Evolutionary conservation across 768 basidiomycete species (phyloP).

Genomic region (Tricholoma hemisulphureum): DNA sequence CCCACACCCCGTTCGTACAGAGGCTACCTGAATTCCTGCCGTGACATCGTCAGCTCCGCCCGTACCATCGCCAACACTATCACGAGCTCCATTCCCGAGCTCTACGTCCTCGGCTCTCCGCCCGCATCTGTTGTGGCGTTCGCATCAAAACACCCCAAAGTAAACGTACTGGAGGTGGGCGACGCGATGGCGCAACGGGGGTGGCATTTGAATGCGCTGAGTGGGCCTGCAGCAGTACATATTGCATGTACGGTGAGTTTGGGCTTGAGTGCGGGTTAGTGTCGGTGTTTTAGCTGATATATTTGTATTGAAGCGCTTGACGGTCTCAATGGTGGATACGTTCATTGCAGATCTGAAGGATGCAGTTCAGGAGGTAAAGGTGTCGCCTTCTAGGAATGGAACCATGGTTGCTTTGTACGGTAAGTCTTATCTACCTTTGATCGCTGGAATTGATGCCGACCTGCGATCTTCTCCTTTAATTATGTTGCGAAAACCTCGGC

Average conservation of each 20-base stretch:
- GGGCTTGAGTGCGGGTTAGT: neutral
- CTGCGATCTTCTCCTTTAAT: neutral
- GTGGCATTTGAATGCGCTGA: slow-evolving; percentile 90
- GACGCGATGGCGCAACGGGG: slow-evolving; percentile 83
- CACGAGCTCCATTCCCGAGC: slow-evolving; percentile 66
- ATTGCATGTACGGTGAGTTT: slow-evolving; percentile 86
- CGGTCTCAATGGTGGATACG: slow-evolving; percentile 69
- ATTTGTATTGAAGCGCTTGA: slow-evolving; percentile 56
- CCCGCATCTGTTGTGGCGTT: slow-evolving; percentile 92
- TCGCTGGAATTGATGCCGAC: neutral
- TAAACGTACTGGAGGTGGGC: slow-evolving; percentile 86
- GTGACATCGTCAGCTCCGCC: slow-evolving; percentile 73
- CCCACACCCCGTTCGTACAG: slow-evolving; percentile 34
- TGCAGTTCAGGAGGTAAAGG: slow-evolving; percentile 68
- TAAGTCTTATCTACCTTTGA: no score
- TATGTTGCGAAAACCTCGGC: no score
- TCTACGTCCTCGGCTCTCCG: slow-evolving; percentile 88
- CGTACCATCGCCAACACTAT: slow-evolving; percentile 70
- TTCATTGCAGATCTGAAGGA: slow-evolving; percentile 85
- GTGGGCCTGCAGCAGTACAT: slow-evolving; percentile 79
- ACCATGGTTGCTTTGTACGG: slow-evolving; percentile 92
- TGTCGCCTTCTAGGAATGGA: slow-evolving; percentile 66
- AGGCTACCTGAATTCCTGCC: slow-evolving; percentile 87
- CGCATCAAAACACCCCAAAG: slow-evolving; percentile 54
- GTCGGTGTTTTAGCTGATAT: slow-evolving; percentile 7